Base-by-base conservation (phyloP, 2,329 filamentous ascomycete species). In the Stemphylium vesicarium region DNA sequence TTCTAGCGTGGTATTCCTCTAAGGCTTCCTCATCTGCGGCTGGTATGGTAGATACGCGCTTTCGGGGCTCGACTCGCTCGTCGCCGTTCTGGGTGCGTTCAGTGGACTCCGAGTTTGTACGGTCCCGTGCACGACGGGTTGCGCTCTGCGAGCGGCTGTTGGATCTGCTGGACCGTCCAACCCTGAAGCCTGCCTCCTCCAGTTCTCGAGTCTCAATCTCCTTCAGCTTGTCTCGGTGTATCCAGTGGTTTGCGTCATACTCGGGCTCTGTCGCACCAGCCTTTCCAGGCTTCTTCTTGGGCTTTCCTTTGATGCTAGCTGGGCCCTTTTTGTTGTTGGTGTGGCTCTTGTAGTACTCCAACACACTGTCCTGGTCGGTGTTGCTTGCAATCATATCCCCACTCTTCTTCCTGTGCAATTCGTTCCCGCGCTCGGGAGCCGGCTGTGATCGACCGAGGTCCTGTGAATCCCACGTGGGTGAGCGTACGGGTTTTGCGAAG, bases 171-270 rank as follows among this genome's bases (percentile, higher is more conserved):
- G 64, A 55, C 40, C 77, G 82, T 53, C 78, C 80, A 77, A 59
- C 86, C 81, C 56, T 80, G 64, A 93, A 87, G 26, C 90, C 91
- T 6, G 90, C 90, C 55, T 89, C 90, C 72, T 92, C 88, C 59
- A 95, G 82, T 76, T 95, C 91, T 68, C 88, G 84, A 64, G 81
- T 94, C 76, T 95, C 91, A 64, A 94, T 95, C 70, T 85, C 85
- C 50, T 89, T 90, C 57, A 95, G 78, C 77, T 94, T 94, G 76
- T 95, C 91, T 52, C 91, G 82, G 70, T 95, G 91, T 65, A 95
- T 94, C 91, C 91, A 95, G 74, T 91, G 88, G 29, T 87, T 89
- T 57, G 85, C 82, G 57, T 89, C 87, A 35, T 67, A 66, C 47
- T 74, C 72, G 9, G 63, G 50, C 15, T 65, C 69, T 31, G 47